These are phyloP conservation scores for Microthlaspi erraticum DNA, from an alignment of 345 rosid species.

Conservation along the genomic window DNA sequence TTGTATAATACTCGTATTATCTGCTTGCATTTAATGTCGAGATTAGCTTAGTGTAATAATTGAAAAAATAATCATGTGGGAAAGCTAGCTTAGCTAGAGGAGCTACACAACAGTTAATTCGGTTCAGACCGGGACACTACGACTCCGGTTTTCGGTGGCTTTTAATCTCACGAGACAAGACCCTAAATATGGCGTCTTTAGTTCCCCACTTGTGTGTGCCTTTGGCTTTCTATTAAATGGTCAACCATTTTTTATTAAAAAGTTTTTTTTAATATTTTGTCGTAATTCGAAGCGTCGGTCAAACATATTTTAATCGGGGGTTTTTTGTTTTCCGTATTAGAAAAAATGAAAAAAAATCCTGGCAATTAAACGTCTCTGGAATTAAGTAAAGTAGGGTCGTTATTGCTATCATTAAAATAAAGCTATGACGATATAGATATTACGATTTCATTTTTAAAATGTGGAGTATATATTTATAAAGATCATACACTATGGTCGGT, in stretches of 20 bases:
- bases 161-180: slow-evolving; percentile 42
- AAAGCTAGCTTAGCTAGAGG: background rate
- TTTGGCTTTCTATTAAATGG: slow-evolving; percentile 32
- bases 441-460: background rate
- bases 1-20: background rate
- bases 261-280: slow-evolving; percentile 8
- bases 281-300: slow-evolving; percentile 39
- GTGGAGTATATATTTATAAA: background rate
- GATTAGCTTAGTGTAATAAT: slow-evolving; percentile 19
- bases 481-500: slow-evolving; percentile 35
- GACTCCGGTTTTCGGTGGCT: slow-evolving; percentile 36
- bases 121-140: slow-evolving; percentile 37
- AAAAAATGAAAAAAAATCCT: slow-evolving; percentile 12
- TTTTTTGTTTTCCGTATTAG: background rate
- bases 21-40: slow-evolving; percentile 32
- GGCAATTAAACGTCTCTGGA: slow-evolving; percentile 31
- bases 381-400: slow-evolving; percentile 42
- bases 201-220: slow-evolving; percentile 33
- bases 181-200: slow-evolving; percentile 37
- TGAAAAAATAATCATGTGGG: slow-evolving; percentile 18
- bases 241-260: slow-evolving; percentile 41
- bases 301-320: slow-evolving; percentile 36
- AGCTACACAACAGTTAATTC: slow-evolving; percentile 39
- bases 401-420: slow-evolving; percentile 18
- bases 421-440: slow-evolving; percentile 25